Base-by-base conservation (phyloP, 345 rosid species). In the Litchi chinensis region DNA sequence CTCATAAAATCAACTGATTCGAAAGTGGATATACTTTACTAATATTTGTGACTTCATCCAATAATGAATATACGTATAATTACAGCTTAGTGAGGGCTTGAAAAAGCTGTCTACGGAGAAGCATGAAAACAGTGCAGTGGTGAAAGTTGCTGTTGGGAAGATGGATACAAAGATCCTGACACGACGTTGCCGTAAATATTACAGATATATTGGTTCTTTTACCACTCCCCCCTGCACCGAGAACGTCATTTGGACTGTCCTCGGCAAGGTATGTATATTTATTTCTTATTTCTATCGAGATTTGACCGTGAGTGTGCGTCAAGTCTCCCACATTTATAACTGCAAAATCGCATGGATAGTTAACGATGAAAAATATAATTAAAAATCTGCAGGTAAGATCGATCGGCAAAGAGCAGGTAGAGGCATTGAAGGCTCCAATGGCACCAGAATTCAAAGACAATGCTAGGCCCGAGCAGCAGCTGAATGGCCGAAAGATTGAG, bases 201-300 rank as follows among this genome's bases (percentile, higher is more conserved):
- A 80, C 80, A 84, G 91, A 82, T 95, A 93, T 72, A 11, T 74
- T 0, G 99, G 99, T 24, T 95, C 98, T 71, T 86, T 92, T 50
- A 93, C 99, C 1, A 86, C 95, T 70, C 98, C 99, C 52, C 98
- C 98, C 4, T 95, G 98, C 88, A 73, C 85, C 0, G 97, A 92
- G 78, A 72, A 79, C 44, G 91, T 95, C 28, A 37, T 54, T 66
- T 95, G 98, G 98, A 87, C 60, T 65, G 56, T 94, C 73, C 86
- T 91, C 16, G 85, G 82, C 74, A 85, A 81, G 93, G 98, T 93
- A 81, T 7, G 0, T 19, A 18, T 63, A 3, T 10, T 28, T 28
- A 28, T 28, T 28, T 28, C 32, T 28, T 28, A 28, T 28, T 41
- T 41, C 8, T 7, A 41, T 41, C 4, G 8, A 7, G 44, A 41